Evolutionary conservation across 1,139 yeast species (phyloP), one percentile per base, ranked within the genome.

Genomic region (Suhomyces panamericanus): DNA sequence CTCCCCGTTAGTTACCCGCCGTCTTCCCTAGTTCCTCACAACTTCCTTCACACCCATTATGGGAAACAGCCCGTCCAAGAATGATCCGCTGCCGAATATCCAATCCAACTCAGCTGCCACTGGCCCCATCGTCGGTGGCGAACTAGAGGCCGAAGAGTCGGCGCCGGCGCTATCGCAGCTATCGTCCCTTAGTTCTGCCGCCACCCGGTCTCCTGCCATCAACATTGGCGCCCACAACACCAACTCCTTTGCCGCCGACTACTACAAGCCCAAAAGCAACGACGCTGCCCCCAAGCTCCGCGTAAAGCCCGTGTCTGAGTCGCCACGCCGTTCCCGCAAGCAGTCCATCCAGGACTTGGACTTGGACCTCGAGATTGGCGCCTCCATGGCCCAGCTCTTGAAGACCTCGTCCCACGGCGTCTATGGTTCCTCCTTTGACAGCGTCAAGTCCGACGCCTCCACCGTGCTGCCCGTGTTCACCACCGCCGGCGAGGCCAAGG

Each of bases 41-140:
- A 22, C 11, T n/a, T 17, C 34, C 20, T 12, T 13, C 35, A 4
- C 8, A 16, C 36, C 39, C 35, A 54, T 44, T 55, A 79, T 79
- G 84, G 83, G 84, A 69, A 78, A 77, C 64, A 77, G 80, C 75
- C 83, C 83, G 66, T 76, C 82, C 44, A 73, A 75, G 63, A 67
- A 74, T 67, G 79, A 72, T 55, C 73, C 78, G 62, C 75, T 75
- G 64, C 75, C 79, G 77, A 72, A 62, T 41, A 52, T 39, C 49
- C 54, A 51, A 47, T 48, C 53, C 41, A 52, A 54, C 48, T 47
- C 57, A 37, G 51, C 56, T 42, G 44, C 66, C 42, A 43, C 59
- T 43, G 56, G 62, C 44, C 55, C 61, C 45, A 49, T 60, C 43
- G 53, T 56, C 42, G 58, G 56, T 42, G 71, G 69, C 49, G 76